Conservation (phyloP, 2,329 filamentous ascomycete species). For the Talaromyces sp. region DNA sequence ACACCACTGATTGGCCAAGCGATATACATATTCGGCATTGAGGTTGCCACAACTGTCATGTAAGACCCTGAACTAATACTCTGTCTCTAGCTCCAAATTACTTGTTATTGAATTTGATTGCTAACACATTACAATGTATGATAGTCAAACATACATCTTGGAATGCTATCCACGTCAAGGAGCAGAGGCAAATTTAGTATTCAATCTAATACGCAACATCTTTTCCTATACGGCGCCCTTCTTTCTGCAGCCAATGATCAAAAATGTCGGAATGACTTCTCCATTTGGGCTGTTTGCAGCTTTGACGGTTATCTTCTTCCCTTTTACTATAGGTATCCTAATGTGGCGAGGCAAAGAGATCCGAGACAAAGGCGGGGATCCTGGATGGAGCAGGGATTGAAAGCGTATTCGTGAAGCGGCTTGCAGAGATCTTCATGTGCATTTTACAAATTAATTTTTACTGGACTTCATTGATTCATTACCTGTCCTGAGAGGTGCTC, state of each 20-base stretch:
- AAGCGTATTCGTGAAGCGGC: not conserved
- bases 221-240: slow-evolving; percentile 9
- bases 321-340: slow-evolving; percentile 7
- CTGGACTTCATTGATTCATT: too few relatives aligned
- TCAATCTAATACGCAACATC: slow-evolving; percentile 10
- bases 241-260: slow-evolving; percentile 10
- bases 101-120: not conserved
- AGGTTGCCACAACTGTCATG: slow-evolving; percentile 11
- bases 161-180: slow-evolving; percentile 11
- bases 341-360: slow-evolving; percentile 11
- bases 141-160: slow-evolving; percentile 10
- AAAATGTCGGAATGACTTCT: slow-evolving; percentile 3
- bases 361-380: slow-evolving; percentile 10
- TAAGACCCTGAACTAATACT: not conserved
- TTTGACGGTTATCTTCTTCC: slow-evolving; percentile 10
- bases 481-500: too few relatives aligned
- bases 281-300: slow-evolving; percentile 6
- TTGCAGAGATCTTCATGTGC: too few relatives aligned
- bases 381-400: slow-evolving; percentile 10
- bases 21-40: slow-evolving; percentile 9
- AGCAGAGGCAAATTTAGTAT: slow-evolving; percentile 9
- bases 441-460: too few relatives aligned
- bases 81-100: not conserved
- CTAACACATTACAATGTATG: not conserved
- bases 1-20: slow-evolving; percentile 9